Evolutionary conservation across 2,329 filamentous ascomycete species (phyloP).

Genomic region (Venturia effusa): DNA sequence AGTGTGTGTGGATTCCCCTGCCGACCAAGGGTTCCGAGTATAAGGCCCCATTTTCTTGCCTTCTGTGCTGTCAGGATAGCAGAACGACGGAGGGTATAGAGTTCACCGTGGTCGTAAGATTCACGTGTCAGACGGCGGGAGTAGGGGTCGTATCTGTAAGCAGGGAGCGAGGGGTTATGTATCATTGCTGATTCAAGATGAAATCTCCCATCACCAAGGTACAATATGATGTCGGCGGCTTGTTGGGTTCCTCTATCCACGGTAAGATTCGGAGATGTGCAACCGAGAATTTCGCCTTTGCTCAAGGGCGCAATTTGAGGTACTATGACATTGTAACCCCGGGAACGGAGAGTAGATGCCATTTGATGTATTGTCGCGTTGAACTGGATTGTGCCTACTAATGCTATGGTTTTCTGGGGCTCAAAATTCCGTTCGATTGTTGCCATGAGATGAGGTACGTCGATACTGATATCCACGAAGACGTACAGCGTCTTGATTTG

Average conservation of each 20-base stretch:
- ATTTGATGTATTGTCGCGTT: constrained; percentile 92
- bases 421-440: constrained; percentile 84
- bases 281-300: constrained; percentile 94
- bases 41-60: constrained; percentile 87
- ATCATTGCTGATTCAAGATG: constrained; percentile 99
- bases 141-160: constrained; percentile 96
- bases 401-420: constrained; percentile 73
- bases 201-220: constrained; percentile 86
- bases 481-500: constrained; percentile 96
- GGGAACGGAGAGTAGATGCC: constrained; percentile 62
- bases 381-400: constrained; percentile 97
- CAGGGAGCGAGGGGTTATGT: constrained; percentile 81
- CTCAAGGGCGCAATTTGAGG: constrained; percentile 89
- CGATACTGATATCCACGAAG: constrained; percentile 96
- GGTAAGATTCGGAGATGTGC: constrained; percentile 69
- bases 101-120: constrained; percentile 82
- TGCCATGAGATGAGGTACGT: constrained; percentile 74
- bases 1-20: constrained; percentile 95
- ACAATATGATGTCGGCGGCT: constrained; percentile 67
- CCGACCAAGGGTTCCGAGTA: constrained; percentile 80
- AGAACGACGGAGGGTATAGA: constrained; percentile 66
- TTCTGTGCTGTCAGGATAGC: constrained; percentile 67
- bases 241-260: constrained; percentile 34
- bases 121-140: constrained; percentile 84
- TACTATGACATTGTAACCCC: constrained; percentile 75